Conservation (phyloP, 106 monocot species). For the Gastrodia elata region DNA sequence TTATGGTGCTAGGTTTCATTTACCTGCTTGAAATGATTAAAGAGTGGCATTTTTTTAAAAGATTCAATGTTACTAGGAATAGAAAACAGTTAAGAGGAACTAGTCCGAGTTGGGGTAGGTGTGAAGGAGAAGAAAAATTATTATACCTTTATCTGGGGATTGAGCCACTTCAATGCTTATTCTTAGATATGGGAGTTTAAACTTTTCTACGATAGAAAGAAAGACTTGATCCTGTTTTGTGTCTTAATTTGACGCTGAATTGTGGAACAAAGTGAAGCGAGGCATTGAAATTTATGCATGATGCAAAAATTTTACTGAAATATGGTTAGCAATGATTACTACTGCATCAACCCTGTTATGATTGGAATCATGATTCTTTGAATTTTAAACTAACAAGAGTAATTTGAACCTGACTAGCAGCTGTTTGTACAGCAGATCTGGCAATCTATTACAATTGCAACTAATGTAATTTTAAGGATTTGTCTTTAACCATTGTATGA, state of each 20-base stretch:
- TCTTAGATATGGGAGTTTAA: background rate
- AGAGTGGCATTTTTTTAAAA: background rate
- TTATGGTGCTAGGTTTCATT: background rate
- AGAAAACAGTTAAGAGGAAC: background rate
- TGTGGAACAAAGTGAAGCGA: too few relatives aligned
- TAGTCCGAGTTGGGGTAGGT: background rate
- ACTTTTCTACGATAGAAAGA: background rate
- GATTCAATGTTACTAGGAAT: background rate
- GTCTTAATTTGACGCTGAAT: background rate
- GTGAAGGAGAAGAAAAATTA: background rate
- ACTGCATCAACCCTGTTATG: too few relatives aligned
- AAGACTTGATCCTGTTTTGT: background rate
- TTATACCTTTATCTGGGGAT: background rate
- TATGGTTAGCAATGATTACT: too few relatives aligned
- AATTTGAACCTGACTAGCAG: too few relatives aligned
- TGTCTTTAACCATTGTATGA: too few relatives aligned
- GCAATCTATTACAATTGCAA: too few relatives aligned
- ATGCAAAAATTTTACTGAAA: too few relatives aligned
- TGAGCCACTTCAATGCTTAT: background rate
- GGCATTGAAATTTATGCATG: background rate
- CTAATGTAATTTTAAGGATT: too few relatives aligned
- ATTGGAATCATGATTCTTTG: too few relatives aligned
- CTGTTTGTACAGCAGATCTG: too few relatives aligned
- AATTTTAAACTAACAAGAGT: too few relatives aligned
- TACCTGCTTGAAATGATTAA: background rate